A percentile compares a stretch with the other conserved stretches of the same genome.
Evolutionary conservation across 2,329 filamentous ascomycete species (phyloP).

Genomic region (Neonectria coccinea): DNA sequence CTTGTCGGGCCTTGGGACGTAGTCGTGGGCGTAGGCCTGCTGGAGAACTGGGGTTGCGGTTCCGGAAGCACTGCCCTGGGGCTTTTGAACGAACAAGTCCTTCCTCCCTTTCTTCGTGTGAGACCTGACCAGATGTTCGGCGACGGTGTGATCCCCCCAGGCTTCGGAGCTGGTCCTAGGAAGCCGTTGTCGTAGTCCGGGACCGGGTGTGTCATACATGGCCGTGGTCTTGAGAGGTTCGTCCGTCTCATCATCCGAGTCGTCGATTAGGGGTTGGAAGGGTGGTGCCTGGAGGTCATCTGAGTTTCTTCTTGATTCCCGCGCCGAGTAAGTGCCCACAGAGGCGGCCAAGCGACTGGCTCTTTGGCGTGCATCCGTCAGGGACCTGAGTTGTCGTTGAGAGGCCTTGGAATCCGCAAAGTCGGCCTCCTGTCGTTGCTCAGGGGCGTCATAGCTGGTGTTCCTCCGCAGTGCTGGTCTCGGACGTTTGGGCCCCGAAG

Average conservation of each 20-base stretch:
- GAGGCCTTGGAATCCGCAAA: constrained; percentile 53
- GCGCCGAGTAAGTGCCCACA: constrained; percentile 54
- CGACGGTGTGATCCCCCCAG: constrained; percentile 44
- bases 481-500: constrained; percentile 41
- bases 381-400: constrained; percentile 54
- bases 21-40: constrained; percentile 64
- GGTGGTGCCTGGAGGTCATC: constrained; percentile 45
- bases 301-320: constrained; percentile 53
- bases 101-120: constrained; percentile 48
- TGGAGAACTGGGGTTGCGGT: constrained; percentile 55
- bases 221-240: constrained; percentile 30
- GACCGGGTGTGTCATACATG: constrained; percentile 34
- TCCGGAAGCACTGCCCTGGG: constrained; percentile 48
- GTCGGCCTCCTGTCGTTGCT: constrained; percentile 56
- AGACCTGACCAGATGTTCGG: constrained; percentile 52
- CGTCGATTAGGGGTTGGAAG: constrained; percentile 50
- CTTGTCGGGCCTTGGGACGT: constrained; percentile 73
- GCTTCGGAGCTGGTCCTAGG: constrained; percentile 35
- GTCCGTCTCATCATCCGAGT: constrained; percentile 46
- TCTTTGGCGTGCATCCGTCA: constrained; percentile 55
- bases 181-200: constrained; percentile 41
- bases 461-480: constrained; percentile 57
- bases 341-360: constrained; percentile 55
- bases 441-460: constrained; percentile 57
- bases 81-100: constrained; percentile 48